A percentile compares a stretch with the other conserved stretches of the same genome.
Conservation (phyloP, 106 monocot genomes). For the Posidonia australis region DNA sequence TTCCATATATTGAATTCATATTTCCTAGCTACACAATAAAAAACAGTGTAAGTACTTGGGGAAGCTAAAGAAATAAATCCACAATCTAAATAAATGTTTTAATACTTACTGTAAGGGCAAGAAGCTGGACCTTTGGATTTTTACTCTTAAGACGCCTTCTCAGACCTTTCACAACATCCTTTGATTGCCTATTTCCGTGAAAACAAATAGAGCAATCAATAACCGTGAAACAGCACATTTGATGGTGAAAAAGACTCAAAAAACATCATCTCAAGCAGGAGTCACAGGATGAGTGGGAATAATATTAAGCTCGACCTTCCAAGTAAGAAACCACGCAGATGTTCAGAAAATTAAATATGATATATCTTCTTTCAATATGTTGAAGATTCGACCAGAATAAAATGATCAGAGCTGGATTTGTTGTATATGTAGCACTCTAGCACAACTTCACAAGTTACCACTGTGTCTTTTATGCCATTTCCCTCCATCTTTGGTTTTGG, state of each 20-base stretch:
- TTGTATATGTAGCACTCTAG: no score
- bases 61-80: neutral
- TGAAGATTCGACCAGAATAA: no score
- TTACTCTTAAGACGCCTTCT: constrained; percentile 21
- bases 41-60: neutral
- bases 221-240: neutral
- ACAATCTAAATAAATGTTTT: neutral
- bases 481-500: no score
- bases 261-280: neutral
- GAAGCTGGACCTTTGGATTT: constrained; percentile 29
- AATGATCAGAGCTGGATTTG: no score
- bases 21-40: neutral
- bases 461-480: no score
- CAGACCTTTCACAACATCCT: constrained; percentile 18
- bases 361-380: no score
- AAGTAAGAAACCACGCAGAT: no score
- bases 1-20: no score
- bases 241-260: neutral
- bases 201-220: neutral
- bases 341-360: no score
- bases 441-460: no score
- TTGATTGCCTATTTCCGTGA: constrained; percentile 19
- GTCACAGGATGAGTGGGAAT: no score
- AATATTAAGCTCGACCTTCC: no score
- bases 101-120: constrained; percentile 23